phyloP scores from a whole-genome alignment of 2,329 filamentous ascomycete species.

The Ciborinia camelliae region DNA sequence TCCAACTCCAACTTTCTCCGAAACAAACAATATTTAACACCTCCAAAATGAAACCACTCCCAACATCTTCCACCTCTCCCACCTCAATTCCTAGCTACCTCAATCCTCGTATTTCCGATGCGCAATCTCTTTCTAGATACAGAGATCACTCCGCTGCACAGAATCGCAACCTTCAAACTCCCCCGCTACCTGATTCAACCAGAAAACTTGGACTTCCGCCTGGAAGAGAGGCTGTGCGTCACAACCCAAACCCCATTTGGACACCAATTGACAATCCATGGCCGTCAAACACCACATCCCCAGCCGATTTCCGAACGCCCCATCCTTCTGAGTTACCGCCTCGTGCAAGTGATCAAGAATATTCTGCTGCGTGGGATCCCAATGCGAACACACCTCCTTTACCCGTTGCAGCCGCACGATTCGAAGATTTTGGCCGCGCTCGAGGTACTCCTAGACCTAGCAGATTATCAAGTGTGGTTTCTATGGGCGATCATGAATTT shows the following conservation, averaged over 20 bases:
- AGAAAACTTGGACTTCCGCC: background rate
- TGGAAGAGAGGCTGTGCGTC: background rate
- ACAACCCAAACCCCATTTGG: background rate
- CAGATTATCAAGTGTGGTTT: background rate
- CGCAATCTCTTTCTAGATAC: too few species aligned
- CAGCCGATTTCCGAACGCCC: too few species aligned
- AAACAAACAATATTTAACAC: background rate
- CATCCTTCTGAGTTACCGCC: background rate
- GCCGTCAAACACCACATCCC: too few species aligned
- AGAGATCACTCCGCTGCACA: background rate
- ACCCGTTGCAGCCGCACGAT: background rate
- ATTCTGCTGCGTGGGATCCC: background rate
- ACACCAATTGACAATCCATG: background rate
- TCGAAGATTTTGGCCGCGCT: background rate
- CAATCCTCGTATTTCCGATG: too few species aligned
- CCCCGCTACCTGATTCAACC: background rate
- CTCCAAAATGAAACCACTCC: background rate
- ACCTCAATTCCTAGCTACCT: too few species aligned
- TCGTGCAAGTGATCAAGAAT: too few species aligned
- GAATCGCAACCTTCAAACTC: too few species aligned
- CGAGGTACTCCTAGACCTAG: background rate
- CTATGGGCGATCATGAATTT: background rate
- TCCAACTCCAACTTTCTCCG: accelerated
- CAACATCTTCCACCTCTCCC: background rate
- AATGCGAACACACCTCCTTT: background rate